Conservation (phyloP, 495 filamentous ascomycete species). For the Hyaloscypha hepaticicola region DNA sequence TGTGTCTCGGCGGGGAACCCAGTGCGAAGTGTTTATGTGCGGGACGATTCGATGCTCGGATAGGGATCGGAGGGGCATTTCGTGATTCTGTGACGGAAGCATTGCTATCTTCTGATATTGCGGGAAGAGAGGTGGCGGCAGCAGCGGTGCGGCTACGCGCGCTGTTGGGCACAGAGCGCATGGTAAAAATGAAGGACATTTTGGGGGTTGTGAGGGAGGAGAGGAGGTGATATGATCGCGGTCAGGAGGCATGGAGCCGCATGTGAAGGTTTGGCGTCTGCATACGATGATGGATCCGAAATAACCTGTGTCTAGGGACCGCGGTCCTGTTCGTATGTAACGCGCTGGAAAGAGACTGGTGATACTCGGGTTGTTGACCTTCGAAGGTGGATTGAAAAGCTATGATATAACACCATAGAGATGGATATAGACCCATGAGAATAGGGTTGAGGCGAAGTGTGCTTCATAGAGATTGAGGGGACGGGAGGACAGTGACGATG, state of each 20-base stretch:
- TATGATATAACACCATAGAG: neutral
- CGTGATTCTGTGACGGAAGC: neutral
- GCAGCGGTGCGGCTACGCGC: constrained; percentile 15
- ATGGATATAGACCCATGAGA: neutral
- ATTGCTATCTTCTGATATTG: constrained; percentile 26
- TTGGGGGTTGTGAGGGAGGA: neutral
- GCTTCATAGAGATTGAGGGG: neutral
- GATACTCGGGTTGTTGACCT: neutral
- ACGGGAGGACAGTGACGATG: neutral
- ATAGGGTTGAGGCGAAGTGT: neutral
- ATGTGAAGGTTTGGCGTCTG: neutral
- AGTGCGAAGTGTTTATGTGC: constrained; percentile 7
- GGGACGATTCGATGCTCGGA: constrained; percentile 20
- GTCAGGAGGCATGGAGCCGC: neutral
- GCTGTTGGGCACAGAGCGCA: constrained; percentile 21
- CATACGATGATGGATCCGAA: neutral
- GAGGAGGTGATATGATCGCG: neutral
- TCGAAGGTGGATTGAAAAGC: neutral
- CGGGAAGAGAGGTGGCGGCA: constrained; percentile 12
- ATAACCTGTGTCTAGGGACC: neutral
- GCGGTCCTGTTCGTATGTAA: neutral
- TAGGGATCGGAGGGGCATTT: constrained; percentile 21
- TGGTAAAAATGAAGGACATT: constrained; percentile 29
- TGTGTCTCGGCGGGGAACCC: constrained; percentile 5
- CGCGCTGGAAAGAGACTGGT: neutral